Evolutionary conservation across 352 stramenopile species (phyloP), one percentile per base, ranked within the genome.

Genomic region (Peronospora belbahrii): DNA sequence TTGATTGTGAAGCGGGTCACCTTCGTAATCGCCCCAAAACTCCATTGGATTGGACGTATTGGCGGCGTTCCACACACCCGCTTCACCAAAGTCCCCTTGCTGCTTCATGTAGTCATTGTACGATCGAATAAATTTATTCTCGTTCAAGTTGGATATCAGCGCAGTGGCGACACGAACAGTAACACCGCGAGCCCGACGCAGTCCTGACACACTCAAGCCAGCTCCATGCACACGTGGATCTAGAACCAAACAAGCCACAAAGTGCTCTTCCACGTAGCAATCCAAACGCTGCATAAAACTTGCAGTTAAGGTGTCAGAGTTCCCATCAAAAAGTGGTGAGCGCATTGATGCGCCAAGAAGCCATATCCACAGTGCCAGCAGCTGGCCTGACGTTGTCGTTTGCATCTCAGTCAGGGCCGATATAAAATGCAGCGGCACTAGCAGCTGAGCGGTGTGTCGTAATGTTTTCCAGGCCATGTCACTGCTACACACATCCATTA

Each of bases 21-120:
- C 59, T 44, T 72, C 62, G 17, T 63, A 72, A 24, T 72, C 62
- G 30, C 48, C 44, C 62, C 62, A 72, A 42, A 72, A 72, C 27
- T 63, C 48, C 42, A 68, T 49, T 14, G 59, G 59, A 27, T 30
- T 65, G 23, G 46, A 56, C 5, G 59, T 69, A 20, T 72, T 72
- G 9, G 48, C 59, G 1, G 43, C 25, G 30, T 63, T 72, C 62
- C 62, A 72, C 6, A 68, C 45, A 5, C 62, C 51, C 37, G 61
- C 24, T 17, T 72, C 62, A 22, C 59, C 47, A 17, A 69, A 72
- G 22, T 66, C 59, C 11, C 53, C 62, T 32, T 68, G 50, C 37
- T 63, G 36, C 48, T 72, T 72, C 54, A 67, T 54, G 31, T 64
- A 72, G 35, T 72, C 62, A 35, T 69, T 72, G 52, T 67, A 72